Evolutionary conservation across 345 rosid species (phyloP).

Genomic region (Schrenkiella parvula): DNA sequence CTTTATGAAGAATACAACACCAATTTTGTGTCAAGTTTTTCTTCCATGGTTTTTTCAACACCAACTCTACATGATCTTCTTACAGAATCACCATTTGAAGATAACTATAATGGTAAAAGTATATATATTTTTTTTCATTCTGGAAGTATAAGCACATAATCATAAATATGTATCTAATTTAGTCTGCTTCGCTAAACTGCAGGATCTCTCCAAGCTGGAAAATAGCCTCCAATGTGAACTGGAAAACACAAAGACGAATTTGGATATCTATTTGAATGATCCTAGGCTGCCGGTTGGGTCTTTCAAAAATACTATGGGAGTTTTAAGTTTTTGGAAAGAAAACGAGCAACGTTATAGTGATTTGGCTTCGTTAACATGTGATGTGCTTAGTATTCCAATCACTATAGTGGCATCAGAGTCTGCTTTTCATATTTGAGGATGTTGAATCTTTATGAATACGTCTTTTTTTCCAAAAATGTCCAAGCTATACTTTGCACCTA

Average conservation of each 20-base stretch:
- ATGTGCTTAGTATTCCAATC: background rate
- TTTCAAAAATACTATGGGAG: too few relatives aligned
- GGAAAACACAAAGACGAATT: too few relatives aligned
- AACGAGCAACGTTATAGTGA: background rate
- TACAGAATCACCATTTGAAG: background rate
- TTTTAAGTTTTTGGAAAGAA: background rate
- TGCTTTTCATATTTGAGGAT: background rate
- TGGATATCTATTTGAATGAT: too few relatives aligned
- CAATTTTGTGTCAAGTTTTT: background rate
- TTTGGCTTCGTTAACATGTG: background rate
- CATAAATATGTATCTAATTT: too few relatives aligned
- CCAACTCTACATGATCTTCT: background rate
- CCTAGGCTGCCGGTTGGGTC: too few relatives aligned
- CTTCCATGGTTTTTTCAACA: too few relatives aligned
- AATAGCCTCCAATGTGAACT: too few relatives aligned
- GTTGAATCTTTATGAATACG: background rate
- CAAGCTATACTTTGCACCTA: background rate
- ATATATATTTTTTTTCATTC: too few relatives aligned
- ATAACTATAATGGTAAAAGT: too few relatives aligned
- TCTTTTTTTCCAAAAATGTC: too few relatives aligned
- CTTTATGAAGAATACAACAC: background rate
- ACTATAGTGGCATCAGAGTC: background rate
- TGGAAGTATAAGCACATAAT: too few relatives aligned
- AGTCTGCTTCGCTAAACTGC: too few relatives aligned
- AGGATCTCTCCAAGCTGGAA: background rate